Evolutionary conservation across 768 basidiomycete genomes (phyloP), one percentile per base, ranked within the genome.

Genomic region (Solioccasus polychromus): DNA sequence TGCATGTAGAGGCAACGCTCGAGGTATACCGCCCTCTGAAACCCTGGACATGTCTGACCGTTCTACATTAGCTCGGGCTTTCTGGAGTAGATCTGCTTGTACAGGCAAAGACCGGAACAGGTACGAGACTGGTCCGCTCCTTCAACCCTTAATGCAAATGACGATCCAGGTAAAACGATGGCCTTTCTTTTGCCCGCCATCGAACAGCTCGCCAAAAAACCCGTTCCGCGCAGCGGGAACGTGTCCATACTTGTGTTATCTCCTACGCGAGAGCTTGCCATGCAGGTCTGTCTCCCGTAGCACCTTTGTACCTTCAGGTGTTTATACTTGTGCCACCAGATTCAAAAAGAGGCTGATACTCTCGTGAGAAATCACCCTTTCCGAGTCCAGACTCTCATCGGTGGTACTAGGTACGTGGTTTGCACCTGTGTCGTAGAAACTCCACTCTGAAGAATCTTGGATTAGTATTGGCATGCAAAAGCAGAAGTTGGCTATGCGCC

Each of bases 131-230:
- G 39, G 14, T 22, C 11, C 6, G n/a, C 22, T 10, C 12, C 8
- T 29, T 37, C 10, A 2, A 22, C 17, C 1, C 6, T 20, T 2
- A 6, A 22, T 37, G 9, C 22, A 40, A 37, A 55, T 30, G 12
- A 12, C 15, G 8, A 19, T 39, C 9, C 14, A 54, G 84, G 83
- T 38, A 86, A 86, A 70, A 87, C 85, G 10, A 75, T 83, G 28
- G 85, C 83, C 4, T 89, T 89, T 59, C 77, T 84, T 15, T 66
- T 89, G n/a, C 87, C 87, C 1, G 80, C 86, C 24, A 71, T 89
- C 32, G 85, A 89, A 58, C 77, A 74, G 36, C 68, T 88, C 18
- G 75, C 74, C 62, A 63, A 71, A 47, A 72, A 75, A 53, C 70
- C 74, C 43, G 59, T 51, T 29, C 28, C 35, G 20, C 50, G 41